Evolutionary conservation across 108 stramenopile genomes (phyloP).

Genomic region (Cyclostephanos invisitatus): DNA sequence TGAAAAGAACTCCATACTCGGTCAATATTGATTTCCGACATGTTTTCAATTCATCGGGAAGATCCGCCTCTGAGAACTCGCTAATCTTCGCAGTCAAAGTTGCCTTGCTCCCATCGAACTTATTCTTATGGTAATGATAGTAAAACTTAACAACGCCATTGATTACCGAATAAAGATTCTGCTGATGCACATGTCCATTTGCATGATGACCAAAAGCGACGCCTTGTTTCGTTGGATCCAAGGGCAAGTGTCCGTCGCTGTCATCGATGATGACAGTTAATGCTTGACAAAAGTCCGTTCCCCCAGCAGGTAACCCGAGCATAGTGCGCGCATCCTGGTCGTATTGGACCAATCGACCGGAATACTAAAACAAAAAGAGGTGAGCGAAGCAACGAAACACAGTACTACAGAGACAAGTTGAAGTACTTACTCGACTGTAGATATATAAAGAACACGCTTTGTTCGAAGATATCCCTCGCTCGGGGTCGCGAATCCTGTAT

Average conservation of each 20-base stretch:
- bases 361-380: background rate
- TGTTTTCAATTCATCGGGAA: constrained; percentile 13
- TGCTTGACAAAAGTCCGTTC: constrained; percentile 60
- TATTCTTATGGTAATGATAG: constrained; percentile 17
- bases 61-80: constrained; percentile 10
- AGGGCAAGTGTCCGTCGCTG: constrained; percentile 45
- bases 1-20: constrained; percentile 8
- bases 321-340: constrained; percentile 43
- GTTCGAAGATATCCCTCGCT: constrained; percentile 3
- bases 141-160: constrained; percentile 12
- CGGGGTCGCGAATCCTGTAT: constrained; percentile 10
- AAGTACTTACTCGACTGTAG: constrained; percentile 12
- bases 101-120: constrained; percentile 15
- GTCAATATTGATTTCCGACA: constrained; percentile 11
- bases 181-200: constrained; percentile 13
- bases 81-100: constrained; percentile 8
- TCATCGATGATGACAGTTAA: constrained; percentile 68
- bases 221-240: constrained; percentile 66
- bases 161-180: constrained; percentile 14
- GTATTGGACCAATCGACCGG: constrained; percentile 43
- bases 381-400: background rate
- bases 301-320: constrained; percentile 36
- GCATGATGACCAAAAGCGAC: constrained; percentile 17
- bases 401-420: background rate
- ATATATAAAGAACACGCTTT: constrained; percentile 23